Evolutionary conservation across 108 stramenopile genomes (phyloP).

Genomic region (Nitzschia palea): DNA sequence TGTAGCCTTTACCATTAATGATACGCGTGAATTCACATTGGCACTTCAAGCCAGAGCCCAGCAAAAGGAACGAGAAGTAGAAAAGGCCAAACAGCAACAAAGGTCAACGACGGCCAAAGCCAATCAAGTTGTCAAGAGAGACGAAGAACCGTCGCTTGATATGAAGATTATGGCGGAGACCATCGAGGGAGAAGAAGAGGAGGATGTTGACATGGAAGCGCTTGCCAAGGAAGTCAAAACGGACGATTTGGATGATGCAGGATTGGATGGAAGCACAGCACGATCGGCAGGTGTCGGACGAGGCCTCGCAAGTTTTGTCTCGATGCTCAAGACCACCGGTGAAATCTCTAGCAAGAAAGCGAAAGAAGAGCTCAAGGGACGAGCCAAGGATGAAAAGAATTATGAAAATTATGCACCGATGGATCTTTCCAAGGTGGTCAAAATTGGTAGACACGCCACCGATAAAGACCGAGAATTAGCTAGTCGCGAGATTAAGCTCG

Average conservation of each 20-base stretch:
- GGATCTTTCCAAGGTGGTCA: constrained; percentile 78
- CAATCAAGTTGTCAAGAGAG: background rate
- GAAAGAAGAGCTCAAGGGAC: constrained; percentile 80
- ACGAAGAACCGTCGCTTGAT: background rate
- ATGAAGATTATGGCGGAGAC: background rate
- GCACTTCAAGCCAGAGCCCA: constrained; percentile 73
- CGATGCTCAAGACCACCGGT: constrained; percentile 80
- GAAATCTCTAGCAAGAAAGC: constrained; percentile 68
- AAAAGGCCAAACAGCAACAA: constrained; percentile 20
- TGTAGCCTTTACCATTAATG: constrained; percentile 76
- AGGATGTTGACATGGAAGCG: constrained; percentile 66
- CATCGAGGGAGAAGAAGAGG: constrained; percentile 22
- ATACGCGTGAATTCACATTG: constrained; percentile 83
- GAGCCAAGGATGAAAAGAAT: constrained; percentile 87
- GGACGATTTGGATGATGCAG: constrained; percentile 40
- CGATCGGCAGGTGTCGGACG: constrained; percentile 64
- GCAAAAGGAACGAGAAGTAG: constrained; percentile 49
- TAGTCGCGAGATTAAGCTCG: constrained; percentile 89
- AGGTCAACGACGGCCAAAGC: background rate
- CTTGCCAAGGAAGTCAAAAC: constrained; percentile 67
- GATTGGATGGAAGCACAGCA: constrained; percentile 56
- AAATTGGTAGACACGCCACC: constrained; percentile 62
- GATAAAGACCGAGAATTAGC: constrained; percentile 81
- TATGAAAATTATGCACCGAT: constrained; percentile 85
- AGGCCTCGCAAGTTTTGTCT: constrained; percentile 75